Evolutionary conservation across 1,139 yeast species (phyloP).

Genomic region (Protomyces arabidopsidicola): DNA sequence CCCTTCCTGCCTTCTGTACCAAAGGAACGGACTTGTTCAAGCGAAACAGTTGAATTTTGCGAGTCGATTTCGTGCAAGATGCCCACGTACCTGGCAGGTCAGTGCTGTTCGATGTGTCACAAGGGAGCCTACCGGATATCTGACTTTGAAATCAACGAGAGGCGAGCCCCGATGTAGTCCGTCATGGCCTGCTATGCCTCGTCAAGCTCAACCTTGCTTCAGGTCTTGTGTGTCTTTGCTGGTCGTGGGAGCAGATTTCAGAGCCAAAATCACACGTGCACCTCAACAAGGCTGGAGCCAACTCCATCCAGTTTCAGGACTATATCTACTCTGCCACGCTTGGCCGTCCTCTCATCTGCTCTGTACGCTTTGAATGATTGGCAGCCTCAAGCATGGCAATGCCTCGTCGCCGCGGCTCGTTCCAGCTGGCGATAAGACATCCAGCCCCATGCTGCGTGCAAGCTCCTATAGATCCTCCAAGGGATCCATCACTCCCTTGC

Average conservation of each 20-base stretch:
- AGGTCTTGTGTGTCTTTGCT: neutral
- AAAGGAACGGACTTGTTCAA: conserved; percentile 72
- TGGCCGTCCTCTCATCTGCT: neutral
- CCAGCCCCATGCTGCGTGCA: conserved; percentile 16
- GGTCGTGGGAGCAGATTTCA: too few species aligned
- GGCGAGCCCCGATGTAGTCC: conserved; percentile 86
- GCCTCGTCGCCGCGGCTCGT: neutral
- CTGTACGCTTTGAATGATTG: neutral
- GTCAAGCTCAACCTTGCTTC: neutral
- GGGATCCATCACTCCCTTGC: conserved; percentile 22
- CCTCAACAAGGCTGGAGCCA: too few species aligned
- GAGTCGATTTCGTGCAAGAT: conserved; percentile 80
- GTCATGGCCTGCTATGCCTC: conserved; percentile 40
- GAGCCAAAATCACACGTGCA: too few species aligned
- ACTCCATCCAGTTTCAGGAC: neutral
- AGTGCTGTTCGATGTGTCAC: neutral
- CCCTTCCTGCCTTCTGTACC: conserved; percentile 87
- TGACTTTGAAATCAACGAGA: conserved; percentile 79
- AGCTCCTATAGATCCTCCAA: conserved; percentile 14
- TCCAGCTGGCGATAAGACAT: neutral
- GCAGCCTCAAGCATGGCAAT: neutral
- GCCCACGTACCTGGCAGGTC: conserved; percentile 65
- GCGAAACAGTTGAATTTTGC: conserved; percentile 83
- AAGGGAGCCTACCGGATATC: conserved; percentile 53
- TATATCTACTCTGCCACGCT: neutral